Evolutionary conservation across 148 eudicot genomes (phyloP).

Genomic region (Amaranthus hypochondriacus): DNA sequence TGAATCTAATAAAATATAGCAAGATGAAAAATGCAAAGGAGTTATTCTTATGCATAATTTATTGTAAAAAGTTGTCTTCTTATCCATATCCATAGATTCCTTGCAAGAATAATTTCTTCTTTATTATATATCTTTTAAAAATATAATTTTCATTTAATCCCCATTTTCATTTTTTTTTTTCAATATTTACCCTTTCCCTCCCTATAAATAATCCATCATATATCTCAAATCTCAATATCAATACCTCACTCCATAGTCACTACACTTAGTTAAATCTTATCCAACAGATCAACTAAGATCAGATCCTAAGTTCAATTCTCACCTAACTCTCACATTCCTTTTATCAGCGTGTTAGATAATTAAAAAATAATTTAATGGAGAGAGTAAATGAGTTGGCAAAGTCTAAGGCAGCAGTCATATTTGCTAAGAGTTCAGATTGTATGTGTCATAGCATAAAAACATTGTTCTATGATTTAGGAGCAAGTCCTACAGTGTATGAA

Average conservation of each 20-base stretch:
- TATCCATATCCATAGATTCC: conserved; percentile 9
- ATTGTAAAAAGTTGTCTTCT: not conserved
- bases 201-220: conserved; percentile 21
- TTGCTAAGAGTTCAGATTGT: conserved; percentile 33
- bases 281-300: not conserved
- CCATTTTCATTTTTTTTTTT: not conserved
- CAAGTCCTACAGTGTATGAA: conserved; percentile 31
- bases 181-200: not conserved
- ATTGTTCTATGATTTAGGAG: conserved; percentile 32
- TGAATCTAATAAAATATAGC: too few relatives aligned
- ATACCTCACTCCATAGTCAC: not conserved
- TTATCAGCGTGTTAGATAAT: not conserved
- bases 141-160: not conserved
- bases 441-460: conserved; percentile 35
- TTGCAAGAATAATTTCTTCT: conserved; percentile 8
- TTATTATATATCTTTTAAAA: conserved; percentile 3
- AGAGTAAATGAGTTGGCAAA: conserved; percentile 33
- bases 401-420: conserved; percentile 31
- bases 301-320: not conserved
- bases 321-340: not conserved
- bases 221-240: not conserved
- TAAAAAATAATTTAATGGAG: conserved; percentile 21
- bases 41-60: not conserved
- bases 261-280: not conserved
- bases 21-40: not conserved